Evolutionary conservation across 495 filamentous ascomycete genomes (phyloP).

Genomic region (Penicillium daleae): DNA sequence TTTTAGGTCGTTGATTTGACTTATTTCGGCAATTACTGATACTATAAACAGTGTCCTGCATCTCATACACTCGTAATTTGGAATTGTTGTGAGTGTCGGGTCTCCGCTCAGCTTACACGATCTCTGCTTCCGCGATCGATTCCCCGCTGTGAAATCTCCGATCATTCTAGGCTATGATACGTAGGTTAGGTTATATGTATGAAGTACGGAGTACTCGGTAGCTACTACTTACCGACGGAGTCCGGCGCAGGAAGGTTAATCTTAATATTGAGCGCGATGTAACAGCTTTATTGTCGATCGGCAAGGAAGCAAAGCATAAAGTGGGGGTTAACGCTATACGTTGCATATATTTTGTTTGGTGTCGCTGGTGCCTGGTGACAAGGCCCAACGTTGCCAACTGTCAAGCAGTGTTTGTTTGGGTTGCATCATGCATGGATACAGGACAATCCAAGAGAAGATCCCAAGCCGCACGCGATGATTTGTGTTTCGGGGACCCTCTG

Average conservation of each 20-base stretch:
- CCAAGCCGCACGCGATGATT: conserved; percentile 20
- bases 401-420: neutral
- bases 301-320: neutral
- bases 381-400: too few relatives aligned
- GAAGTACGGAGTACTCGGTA: neutral
- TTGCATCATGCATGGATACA: too few relatives aligned
- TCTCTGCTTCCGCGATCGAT: neutral
- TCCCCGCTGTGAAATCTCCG: too few relatives aligned
- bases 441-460: neutral
- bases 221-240: neutral
- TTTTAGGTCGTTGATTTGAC: conserved; percentile 16
- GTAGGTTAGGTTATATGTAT: neutral
- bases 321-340: neutral
- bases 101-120: neutral
- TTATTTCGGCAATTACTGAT: conserved; percentile 15
- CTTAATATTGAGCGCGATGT: neutral
- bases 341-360: neutral
- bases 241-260: conserved; percentile 8
- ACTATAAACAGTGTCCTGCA: neutral
- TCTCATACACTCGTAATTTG: neutral
- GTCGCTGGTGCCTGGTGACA: neutral
- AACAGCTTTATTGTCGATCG: neutral
- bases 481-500: conserved; percentile 16
- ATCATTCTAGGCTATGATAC: neutral
- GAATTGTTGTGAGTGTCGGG: neutral